A percentile compares a stretch with the other conserved stretches of the same genome.
These are phyloP conservation scores for Didymella pinodella DNA, from an alignment of 2,329 filamentous ascomycete species.

Conservation along the genomic window DNA sequence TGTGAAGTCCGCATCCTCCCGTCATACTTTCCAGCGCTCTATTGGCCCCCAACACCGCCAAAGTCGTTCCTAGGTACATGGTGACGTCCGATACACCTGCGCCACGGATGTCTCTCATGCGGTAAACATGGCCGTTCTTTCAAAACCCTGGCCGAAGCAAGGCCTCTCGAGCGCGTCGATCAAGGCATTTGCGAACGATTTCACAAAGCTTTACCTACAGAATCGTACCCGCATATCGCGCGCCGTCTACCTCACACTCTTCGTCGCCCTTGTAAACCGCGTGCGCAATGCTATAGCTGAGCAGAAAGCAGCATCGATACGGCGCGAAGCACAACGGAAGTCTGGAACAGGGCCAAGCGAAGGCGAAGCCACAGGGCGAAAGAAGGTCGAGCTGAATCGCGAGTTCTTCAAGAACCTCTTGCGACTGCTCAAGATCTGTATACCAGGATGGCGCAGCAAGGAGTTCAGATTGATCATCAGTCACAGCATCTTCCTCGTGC, in stretches of 20 bases:
- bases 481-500: slow-evolving; percentile 90
- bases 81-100: slow-evolving; percentile 13
- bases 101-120: slow-evolving; percentile 31
- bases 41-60: not conserved
- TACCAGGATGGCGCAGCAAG: slow-evolving; percentile 88
- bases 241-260: slow-evolving; percentile 53
- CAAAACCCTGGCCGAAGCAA: slow-evolving; percentile 48
- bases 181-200: slow-evolving; percentile 49
- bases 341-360: slow-evolving; percentile 48
- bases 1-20: not conserved
- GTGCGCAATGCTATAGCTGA: slow-evolving; percentile 91
- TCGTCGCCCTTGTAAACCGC: slow-evolving; percentile 67
- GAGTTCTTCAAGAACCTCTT: slow-evolving; percentile 84
- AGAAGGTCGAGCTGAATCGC: slow-evolving; percentile 90
- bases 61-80: not conserved
- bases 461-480: slow-evolving; percentile 86
- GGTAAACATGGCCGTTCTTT: slow-evolving; percentile 52
- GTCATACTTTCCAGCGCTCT: not conserved
- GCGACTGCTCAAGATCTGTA: slow-evolving; percentile 81
- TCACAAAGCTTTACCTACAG: slow-evolving; percentile 50
- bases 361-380: slow-evolving; percentile 58
- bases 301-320: slow-evolving; percentile 82
- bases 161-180: slow-evolving; percentile 44
- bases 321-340: slow-evolving; percentile 66
- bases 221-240: slow-evolving; percentile 54